These are phyloP conservation scores for Exophiala sp. DNA, from an alignment of 2,329 filamentous ascomycete species.

Conservation along the genomic window DNA sequence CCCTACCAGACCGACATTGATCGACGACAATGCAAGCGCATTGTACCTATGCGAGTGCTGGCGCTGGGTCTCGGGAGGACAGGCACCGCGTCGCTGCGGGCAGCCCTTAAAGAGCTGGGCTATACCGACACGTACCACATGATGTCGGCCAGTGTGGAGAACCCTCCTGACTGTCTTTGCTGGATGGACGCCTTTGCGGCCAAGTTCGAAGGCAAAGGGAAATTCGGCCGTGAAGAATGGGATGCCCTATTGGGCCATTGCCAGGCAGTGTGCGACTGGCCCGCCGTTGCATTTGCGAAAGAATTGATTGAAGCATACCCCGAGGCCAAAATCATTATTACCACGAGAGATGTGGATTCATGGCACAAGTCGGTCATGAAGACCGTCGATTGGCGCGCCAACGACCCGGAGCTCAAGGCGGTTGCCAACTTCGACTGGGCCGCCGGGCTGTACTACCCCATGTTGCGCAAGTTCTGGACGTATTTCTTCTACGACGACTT, in stretches of 20 bases:
- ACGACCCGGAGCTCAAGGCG: slow-evolving; percentile 54
- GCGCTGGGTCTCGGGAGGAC: slow-evolving; percentile 64
- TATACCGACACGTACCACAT: slow-evolving; percentile 63
- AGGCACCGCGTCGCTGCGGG: slow-evolving; percentile 63
- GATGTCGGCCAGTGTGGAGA: slow-evolving; percentile 64
- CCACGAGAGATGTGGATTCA: slow-evolving; percentile 59
- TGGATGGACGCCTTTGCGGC: slow-evolving; percentile 64
- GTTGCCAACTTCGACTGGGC: slow-evolving; percentile 58
- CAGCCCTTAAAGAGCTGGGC: slow-evolving; percentile 60
- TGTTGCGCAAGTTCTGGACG: slow-evolving; percentile 64
- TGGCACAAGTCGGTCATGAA: slow-evolving; percentile 61
- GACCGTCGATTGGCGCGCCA: slow-evolving; percentile 62
- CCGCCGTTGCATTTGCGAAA: slow-evolving; percentile 60
- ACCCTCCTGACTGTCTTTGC: slow-evolving; percentile 60
- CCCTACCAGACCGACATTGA: slow-evolving; percentile 60
- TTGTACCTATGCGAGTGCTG: slow-evolving; percentile 66
- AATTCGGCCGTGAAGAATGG: slow-evolving; percentile 62
- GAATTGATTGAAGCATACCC: slow-evolving; percentile 67
- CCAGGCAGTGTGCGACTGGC: slow-evolving; percentile 62
- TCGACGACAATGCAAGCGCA: slow-evolving; percentile 57
- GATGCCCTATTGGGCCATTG: slow-evolving; percentile 62
- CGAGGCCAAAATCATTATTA: slow-evolving; percentile 65
- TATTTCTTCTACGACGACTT: slow-evolving; percentile 64
- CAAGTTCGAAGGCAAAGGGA: slow-evolving; percentile 56
- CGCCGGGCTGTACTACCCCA: slow-evolving; percentile 62